phyloP scores from a whole-genome alignment of 352 stramenopile genomes.

The Phytophthora sojae region DNA sequence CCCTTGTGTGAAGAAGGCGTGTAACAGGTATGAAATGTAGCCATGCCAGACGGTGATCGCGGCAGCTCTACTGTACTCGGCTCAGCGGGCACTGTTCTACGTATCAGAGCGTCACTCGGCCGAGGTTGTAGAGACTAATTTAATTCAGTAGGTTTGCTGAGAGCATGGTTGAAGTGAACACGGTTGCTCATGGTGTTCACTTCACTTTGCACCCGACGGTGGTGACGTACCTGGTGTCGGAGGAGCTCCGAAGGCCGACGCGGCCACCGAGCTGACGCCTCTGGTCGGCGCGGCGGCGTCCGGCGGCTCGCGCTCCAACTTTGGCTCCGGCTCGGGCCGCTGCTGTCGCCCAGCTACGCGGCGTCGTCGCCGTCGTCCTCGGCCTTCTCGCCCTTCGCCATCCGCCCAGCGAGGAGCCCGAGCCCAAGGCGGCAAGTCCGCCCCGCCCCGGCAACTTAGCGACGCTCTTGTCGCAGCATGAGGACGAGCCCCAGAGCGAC shows the following conservation, averaged over 20 bases:
- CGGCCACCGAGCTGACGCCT: conserved; percentile 64
- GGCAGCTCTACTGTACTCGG: too few relatives aligned
- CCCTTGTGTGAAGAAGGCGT: too few relatives aligned
- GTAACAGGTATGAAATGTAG: too few relatives aligned
- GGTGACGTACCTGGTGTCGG: too few relatives aligned
- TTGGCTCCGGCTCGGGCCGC: conserved; percentile 16
- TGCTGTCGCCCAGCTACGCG: conserved; percentile 59
- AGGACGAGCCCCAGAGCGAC: background rate
- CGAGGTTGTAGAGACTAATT: too few relatives aligned
- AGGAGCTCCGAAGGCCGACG: conserved; percentile 23
- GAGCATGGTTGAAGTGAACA: too few relatives aligned
- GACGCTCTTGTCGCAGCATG: conserved; percentile 22
- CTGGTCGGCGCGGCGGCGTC: conserved; percentile 42
- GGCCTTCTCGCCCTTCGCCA: conserved; percentile 49
- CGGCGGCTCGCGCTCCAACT: conserved; percentile 1
- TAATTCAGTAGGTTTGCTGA: too few relatives aligned
- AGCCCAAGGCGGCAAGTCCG: conserved; percentile 9
- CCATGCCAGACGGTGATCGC: too few relatives aligned
- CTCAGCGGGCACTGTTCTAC: too few relatives aligned
- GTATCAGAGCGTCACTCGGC: too few relatives aligned
- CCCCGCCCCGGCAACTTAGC: conserved; percentile 24
- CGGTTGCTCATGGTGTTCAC: too few relatives aligned
- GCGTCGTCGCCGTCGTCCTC: conserved; percentile 52
- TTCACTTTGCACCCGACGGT: too few relatives aligned
- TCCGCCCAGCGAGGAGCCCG: conserved; percentile 14